Evolutionary conservation across 495 filamentous ascomycete species (phyloP).

Genomic region (Talaromyces proteolyticus): DNA sequence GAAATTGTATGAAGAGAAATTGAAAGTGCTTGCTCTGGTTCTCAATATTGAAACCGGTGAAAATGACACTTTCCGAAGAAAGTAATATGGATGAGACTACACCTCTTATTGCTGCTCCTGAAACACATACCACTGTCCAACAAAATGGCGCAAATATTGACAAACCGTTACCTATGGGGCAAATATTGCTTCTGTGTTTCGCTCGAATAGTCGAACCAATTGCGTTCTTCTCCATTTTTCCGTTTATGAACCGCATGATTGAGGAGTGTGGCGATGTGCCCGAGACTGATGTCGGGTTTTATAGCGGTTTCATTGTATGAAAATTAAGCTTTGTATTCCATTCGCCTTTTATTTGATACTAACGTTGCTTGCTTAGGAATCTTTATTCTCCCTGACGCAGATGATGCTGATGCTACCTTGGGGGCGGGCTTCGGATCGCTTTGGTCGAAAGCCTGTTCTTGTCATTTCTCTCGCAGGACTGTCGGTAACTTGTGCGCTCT

Average conservation of each 20-base stretch:
- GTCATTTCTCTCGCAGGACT: constrained; percentile 56
- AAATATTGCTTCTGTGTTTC: constrained; percentile 62
- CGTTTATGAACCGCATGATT: constrained; percentile 69
- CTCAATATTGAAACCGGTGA: neutral
- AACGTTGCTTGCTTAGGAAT: too few relatives aligned
- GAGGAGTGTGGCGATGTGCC: constrained; percentile 48
- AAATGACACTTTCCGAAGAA: neutral
- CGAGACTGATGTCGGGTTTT: constrained; percentile 62
- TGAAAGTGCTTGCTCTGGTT: neutral
- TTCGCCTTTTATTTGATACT: too few relatives aligned
- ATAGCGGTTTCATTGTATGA: constrained; percentile 56
- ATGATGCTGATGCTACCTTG: constrained; percentile 55
- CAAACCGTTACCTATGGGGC: constrained; percentile 46
- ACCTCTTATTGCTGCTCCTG: constrained; percentile 1
- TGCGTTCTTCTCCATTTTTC: constrained; percentile 70
- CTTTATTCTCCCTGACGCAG: constrained; percentile 63
- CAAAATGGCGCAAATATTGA: neutral
- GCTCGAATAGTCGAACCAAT: constrained; percentile 65
- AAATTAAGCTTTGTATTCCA: too few relatives aligned
- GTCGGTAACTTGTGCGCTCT: constrained; percentile 48
- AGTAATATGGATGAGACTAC: neutral
- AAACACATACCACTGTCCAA: neutral
- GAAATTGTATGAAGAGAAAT: too few relatives aligned
- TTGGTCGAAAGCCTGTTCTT: constrained; percentile 63
- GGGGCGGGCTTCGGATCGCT: constrained; percentile 58